Conservation (phyloP, 345 rosid genomes). For the Citrus sp. region DNA sequence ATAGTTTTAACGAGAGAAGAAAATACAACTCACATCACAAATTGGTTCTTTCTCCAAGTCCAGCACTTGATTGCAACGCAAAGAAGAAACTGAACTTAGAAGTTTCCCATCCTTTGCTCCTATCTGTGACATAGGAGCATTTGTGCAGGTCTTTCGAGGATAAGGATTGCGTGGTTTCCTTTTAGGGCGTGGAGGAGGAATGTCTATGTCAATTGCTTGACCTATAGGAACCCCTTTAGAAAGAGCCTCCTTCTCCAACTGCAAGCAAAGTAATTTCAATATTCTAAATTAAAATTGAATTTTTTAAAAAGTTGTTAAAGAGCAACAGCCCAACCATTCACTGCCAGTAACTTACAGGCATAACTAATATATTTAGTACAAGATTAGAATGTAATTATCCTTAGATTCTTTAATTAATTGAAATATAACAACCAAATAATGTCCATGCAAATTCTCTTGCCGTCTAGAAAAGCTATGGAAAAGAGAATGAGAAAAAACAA, state of each 20-base stretch:
- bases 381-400: not conserved
- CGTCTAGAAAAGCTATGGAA: not conserved
- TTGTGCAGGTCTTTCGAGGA: constrained; percentile 66
- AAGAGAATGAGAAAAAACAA: not conserved
- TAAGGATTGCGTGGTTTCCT: constrained; percentile 93
- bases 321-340: constrained; percentile 3
- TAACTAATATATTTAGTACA: not conserved
- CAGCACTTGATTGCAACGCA: constrained; percentile 38
- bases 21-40: constrained; percentile 50
- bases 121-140: constrained; percentile 29
- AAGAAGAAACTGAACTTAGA: constrained; percentile 43
- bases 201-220: constrained; percentile 74
- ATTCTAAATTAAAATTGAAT: not conserved
- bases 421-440: not conserved
- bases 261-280: constrained; percentile 23
- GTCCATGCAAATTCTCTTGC: not conserved
- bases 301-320: not conserved
- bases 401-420: not conserved
- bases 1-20: not conserved
- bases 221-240: constrained; percentile 73
- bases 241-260: constrained; percentile 97
- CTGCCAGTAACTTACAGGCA: not conserved
- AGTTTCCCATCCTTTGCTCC: constrained; percentile 52
- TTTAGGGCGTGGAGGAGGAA: constrained; percentile 98
- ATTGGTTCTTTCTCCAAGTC: constrained; percentile 60